Evolutionary conservation across 2,329 filamentous ascomycete genomes (phyloP), one percentile per base, ranked within the genome.

Genomic region (Phialemonium atrogriseum): DNA sequence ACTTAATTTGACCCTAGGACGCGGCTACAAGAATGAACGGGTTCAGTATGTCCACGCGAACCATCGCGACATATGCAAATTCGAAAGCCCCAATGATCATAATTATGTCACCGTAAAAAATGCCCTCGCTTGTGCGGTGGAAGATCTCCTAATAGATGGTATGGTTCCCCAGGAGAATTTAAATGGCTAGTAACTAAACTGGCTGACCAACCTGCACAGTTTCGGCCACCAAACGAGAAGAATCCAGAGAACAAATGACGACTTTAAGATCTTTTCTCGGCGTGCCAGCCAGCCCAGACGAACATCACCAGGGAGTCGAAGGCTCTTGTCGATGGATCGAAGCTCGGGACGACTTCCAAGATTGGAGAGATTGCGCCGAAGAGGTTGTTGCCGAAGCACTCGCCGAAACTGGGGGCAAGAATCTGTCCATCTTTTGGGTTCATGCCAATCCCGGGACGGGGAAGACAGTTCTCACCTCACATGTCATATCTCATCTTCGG

Each of bases 31-130:
- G 15, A 46, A 44, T 13, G 51, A 55, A 33, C 34, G 40, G 9
- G 34, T 40, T 1, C 44, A 44, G 10, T 46, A 40, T 18, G 33
- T 54, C 6, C 43, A 49, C 26, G 49, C 52, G 6, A 44, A 52
- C 26, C 53, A 56, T 30, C 35, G 43, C 12, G 37, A 46, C 11
- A 48, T 56, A n/a, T 54, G 50, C 41, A 55, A 54, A 30, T 56
- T 54, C 27, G 38, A 43, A 1, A 43, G 34, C 17, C 43, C 38
- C 3, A 36, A 46, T 10, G 47, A 54, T 33, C 38, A 45, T 3
- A 51, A 48, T 10, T 51, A 51, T 24, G 27, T 46, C 4, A 41
- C 36, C 5, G n/a, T 54, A 5, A 38, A 38, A 12, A 48, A 54
- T 27, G 41, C 45, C 5, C 26, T 54, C 5, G 20, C 34, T 6